A percentile compares a stretch with the other conserved stretches of the same genome.
These are phyloP conservation scores for Huntiella moniliformis DNA, from an alignment of 2,329 filamentous ascomycete species.

Conservation along the genomic window DNA sequence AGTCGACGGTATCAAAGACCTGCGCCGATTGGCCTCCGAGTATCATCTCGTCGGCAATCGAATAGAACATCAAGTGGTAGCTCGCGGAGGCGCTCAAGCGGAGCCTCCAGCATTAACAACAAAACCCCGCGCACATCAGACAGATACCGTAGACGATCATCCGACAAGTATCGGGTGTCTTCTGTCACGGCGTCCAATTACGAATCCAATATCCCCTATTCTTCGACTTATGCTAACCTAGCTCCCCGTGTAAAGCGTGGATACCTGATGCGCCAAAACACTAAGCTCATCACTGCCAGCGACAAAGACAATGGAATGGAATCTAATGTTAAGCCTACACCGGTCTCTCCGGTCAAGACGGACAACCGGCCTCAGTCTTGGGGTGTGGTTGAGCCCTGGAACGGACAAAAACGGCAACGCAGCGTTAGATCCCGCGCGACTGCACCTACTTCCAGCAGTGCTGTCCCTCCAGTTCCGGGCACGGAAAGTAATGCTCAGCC, in stretches of 20 bases:
- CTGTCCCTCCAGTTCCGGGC: slow-evolving; percentile 68
- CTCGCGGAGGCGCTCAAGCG: too few species aligned
- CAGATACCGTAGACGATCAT: too few species aligned
- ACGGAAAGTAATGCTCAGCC: slow-evolving; percentile 58
- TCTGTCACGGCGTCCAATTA: too few species aligned
- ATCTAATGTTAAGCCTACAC: slow-evolving; percentile 29
- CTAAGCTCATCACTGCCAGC: slow-evolving; percentile 87
- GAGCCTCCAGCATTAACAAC: not conserved
- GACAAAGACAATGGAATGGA: slow-evolving; percentile 44
- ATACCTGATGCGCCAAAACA: slow-evolving; percentile 97
- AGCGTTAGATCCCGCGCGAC: slow-evolving; percentile 29
- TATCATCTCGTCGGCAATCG: not conserved
- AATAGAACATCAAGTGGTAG: slow-evolving; percentile 3
- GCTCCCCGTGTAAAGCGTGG: slow-evolving; percentile 58
- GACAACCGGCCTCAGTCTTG: slow-evolving; percentile 65
- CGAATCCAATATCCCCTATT: slow-evolving; percentile 9
- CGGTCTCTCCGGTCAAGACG: slow-evolving; percentile 54
- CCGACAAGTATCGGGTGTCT: too few species aligned
- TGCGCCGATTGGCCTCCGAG: slow-evolving; percentile 3
- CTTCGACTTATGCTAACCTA: slow-evolving; percentile 39
- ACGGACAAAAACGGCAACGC: slow-evolving; percentile 50
- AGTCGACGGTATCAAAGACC: not conserved
- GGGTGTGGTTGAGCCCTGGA: slow-evolving; percentile 87
- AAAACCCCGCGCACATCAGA: not conserved
- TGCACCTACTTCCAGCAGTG: slow-evolving; percentile 28